A percentile compares a stretch with the other conserved stretches of the same genome.
Evolutionary conservation across 257 asterid genomes (phyloP).

Genomic region (Forsythia suspensa): DNA sequence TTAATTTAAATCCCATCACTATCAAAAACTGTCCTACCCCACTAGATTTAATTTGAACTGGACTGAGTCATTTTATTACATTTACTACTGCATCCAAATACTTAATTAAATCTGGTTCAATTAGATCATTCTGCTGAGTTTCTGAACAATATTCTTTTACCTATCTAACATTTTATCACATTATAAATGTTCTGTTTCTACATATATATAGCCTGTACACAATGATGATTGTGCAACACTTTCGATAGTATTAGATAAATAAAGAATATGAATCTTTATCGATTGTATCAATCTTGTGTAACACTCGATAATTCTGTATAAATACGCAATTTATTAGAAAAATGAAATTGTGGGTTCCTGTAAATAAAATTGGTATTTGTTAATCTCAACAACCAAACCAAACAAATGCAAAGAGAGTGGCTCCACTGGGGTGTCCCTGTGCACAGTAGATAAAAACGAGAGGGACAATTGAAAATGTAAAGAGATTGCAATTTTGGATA

Average conservation of each 20-base stretch:
- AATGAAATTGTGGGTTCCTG: too few relatives aligned
- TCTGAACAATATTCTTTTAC: background rate
- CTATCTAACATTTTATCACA: background rate
- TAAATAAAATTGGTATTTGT: background rate
- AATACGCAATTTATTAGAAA: too few relatives aligned
- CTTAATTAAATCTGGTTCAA: background rate
- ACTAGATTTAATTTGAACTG: background rate
- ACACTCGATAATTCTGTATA: too few relatives aligned
- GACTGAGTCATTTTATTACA: background rate
- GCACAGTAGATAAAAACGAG: constrained; percentile 19
- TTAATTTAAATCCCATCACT: constrained; percentile 12
- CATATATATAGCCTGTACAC: too few relatives aligned
- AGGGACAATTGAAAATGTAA: constrained; percentile 23
- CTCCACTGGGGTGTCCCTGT: constrained; percentile 2
- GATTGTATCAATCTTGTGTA: too few relatives aligned
- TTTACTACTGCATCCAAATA: background rate
- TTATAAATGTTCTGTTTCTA: background rate
- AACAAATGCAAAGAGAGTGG: constrained; percentile 22
- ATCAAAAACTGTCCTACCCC: constrained; percentile 2
- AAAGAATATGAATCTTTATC: background rate
- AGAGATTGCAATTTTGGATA: constrained; percentile 11
- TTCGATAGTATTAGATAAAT: too few relatives aligned
- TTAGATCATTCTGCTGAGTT: background rate
- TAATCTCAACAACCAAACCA: constrained; percentile 18
- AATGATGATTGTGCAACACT: too few relatives aligned